Evolutionary conservation across 2,329 filamentous ascomycete genomes (phyloP).

Genomic region (Fusarium sororula): DNA sequence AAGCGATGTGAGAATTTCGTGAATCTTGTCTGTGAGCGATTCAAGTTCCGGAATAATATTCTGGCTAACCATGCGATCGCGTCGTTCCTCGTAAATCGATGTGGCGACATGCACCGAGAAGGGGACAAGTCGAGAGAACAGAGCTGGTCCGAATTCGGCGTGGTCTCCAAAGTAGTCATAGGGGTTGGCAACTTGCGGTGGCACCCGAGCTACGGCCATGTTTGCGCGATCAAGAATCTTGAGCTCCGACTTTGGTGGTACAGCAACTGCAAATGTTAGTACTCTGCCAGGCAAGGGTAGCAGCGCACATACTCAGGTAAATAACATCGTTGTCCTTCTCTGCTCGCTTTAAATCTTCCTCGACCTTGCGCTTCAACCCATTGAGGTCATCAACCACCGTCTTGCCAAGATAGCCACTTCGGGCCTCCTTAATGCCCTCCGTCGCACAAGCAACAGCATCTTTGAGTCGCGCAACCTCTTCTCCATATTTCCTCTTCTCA

Average conservation of each 20-base stretch:
- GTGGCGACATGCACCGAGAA: slow-evolving; percentile 96
- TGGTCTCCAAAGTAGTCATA: slow-evolving; percentile 82
- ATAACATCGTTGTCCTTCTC: slow-evolving; percentile 98
- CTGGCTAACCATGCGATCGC: slow-evolving; percentile 90
- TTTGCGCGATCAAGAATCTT: slow-evolving; percentile 85
- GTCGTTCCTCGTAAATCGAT: slow-evolving; percentile 91
- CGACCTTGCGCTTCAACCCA: slow-evolving; percentile 81
- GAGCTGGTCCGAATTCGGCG: slow-evolving; percentile 80
- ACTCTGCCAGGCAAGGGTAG: background rate
- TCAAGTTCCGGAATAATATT: slow-evolving; percentile 88
- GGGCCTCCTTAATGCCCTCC: slow-evolving; percentile 85
- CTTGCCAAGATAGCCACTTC: slow-evolving; percentile 78
- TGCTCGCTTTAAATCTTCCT: slow-evolving; percentile 88
- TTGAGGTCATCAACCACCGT: slow-evolving; percentile 83
- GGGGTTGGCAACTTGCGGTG: slow-evolving; percentile 83
- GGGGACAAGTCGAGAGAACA: slow-evolving; percentile 92
- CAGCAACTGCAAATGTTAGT: slow-evolving; percentile 65
- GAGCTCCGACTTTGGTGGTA: slow-evolving; percentile 89
- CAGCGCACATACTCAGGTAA: slow-evolving; percentile 72
- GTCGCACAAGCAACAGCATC: slow-evolving; percentile 86
- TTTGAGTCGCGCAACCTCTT: slow-evolving; percentile 87
- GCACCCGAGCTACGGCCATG: slow-evolving; percentile 84
- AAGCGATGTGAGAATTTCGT: slow-evolving; percentile 80
- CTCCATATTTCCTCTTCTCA: slow-evolving; percentile 93
- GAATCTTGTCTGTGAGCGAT: slow-evolving; percentile 78